These are phyloP conservation scores for Ascodesmis nigricans DNA, from an alignment of 495 filamentous ascomycete species.

Conservation along the genomic window DNA sequence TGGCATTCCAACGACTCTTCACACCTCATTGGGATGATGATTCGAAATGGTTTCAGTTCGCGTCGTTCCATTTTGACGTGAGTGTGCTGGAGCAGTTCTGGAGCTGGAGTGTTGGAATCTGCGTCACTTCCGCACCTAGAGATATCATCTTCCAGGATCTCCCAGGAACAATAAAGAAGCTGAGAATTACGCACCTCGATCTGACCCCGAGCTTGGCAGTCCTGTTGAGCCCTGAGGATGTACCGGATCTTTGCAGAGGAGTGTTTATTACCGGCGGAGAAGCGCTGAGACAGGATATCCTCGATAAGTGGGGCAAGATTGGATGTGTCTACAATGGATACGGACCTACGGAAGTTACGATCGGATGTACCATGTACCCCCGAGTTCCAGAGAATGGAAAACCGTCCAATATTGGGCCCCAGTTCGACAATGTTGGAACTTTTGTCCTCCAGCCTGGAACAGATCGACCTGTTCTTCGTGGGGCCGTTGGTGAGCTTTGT, in stretches of 20 bases:
- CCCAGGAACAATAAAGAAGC: conserved; percentile 38
- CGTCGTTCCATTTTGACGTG: conserved; percentile 74
- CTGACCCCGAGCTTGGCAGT: conserved; percentile 48
- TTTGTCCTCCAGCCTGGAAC: conserved; percentile 54
- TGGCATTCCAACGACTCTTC: conserved; percentile 50
- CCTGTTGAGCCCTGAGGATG: conserved; percentile 39
- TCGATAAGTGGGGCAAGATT: conserved; percentile 43
- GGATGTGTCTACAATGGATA: conserved; percentile 54
- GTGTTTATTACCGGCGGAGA: conserved; percentile 64
- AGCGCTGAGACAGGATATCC: conserved; percentile 45
- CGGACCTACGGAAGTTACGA: conserved; percentile 77
- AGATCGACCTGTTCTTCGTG: conserved; percentile 46
- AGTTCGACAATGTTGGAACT: conserved; percentile 61
- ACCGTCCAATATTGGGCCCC: conserved; percentile 63
- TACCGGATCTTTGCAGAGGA: conserved; percentile 41
- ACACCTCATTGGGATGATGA: conserved; percentile 39
- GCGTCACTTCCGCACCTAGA: conserved; percentile 51
- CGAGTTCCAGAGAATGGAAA: conserved; percentile 48
- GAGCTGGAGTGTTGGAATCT: conserved; percentile 70
- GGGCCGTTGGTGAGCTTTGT: conserved; percentile 67
- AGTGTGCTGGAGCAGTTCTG: conserved; percentile 74
- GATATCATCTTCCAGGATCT: conserved; percentile 63
- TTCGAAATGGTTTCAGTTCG: conserved; percentile 69
- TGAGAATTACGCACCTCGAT: conserved; percentile 72
- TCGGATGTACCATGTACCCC: conserved; percentile 62